These are phyloP conservation scores for Akebia trifoliata DNA, from an alignment of 164 flowering plant genomes.

Conservation along the genomic window DNA sequence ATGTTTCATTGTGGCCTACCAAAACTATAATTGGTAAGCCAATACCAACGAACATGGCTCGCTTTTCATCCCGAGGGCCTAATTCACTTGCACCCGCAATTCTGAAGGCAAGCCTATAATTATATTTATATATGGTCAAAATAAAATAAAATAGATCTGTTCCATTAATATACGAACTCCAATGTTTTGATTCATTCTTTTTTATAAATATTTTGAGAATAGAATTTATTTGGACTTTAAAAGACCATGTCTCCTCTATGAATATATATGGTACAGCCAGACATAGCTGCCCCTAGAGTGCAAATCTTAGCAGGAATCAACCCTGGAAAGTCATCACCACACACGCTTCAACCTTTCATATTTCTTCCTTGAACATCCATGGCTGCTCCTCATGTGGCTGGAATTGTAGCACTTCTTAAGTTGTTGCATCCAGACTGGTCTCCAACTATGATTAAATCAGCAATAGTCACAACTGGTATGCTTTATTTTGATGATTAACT, in stretches of 20 bases:
- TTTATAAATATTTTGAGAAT: too few relatives aligned
- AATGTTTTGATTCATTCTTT: not conserved
- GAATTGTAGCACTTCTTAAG: conserved; percentile 44
- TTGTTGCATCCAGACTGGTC: conserved; percentile 38
- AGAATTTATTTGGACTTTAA: not conserved
- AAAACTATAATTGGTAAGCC: conserved; percentile 5
- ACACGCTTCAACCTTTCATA: conserved; percentile 7
- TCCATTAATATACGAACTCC: not conserved
- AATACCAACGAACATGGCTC: conserved; percentile 22
- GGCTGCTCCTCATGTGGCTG: conserved; percentile 45
- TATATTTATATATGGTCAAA: not conserved
- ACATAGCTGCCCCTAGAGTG: conserved; percentile 45
- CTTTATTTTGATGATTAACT: too few relatives aligned
- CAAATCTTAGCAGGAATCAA: conserved; percentile 34
- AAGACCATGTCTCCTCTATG: not conserved
- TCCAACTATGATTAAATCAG: conserved; percentile 48
- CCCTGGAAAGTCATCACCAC: not conserved
- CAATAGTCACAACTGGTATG: conserved; percentile 44
- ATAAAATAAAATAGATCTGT: not conserved
- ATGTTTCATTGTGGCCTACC: not conserved
- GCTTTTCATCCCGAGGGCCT: conserved; percentile 48
- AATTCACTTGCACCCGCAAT: conserved; percentile 31
- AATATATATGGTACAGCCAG: conserved; percentile 28
- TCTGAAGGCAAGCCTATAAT: conserved; percentile 29
- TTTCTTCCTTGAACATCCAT: conserved; percentile 42